phyloP scores from a whole-genome alignment of 768 basidiomycete genomes.

The Steccherinum ochraceum region DNA sequence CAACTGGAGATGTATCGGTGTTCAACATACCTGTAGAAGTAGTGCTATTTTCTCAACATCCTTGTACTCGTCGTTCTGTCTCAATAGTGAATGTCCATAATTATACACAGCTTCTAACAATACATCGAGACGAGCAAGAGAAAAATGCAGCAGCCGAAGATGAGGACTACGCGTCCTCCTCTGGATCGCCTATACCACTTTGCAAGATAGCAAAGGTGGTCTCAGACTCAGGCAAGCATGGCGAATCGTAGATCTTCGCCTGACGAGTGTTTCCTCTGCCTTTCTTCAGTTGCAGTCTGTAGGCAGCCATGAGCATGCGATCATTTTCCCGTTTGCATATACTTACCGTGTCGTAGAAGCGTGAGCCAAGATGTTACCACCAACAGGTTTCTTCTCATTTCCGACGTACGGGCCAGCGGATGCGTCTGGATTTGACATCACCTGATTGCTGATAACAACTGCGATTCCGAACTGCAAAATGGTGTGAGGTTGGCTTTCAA shows the following conservation, averaged over 20 bases:
- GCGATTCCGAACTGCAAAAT: slow-evolving; percentile 84
- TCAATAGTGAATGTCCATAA: neutral
- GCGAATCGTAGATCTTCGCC: slow-evolving; percentile 97
- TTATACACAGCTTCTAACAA: neutral
- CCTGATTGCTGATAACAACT: slow-evolving; percentile 96
- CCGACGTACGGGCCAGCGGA: slow-evolving; percentile 81
- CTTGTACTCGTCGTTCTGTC: neutral
- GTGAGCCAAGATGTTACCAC: slow-evolving; percentile 98
- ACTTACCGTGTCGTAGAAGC: slow-evolving; percentile 90
- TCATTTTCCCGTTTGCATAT: neutral
- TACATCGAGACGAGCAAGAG: neutral
- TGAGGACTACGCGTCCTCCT: slow-evolving; percentile 62
- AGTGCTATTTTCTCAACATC: neutral
- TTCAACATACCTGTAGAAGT: neutral
- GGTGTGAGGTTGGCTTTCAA: neutral
- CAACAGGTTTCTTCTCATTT: slow-evolving; percentile 97
- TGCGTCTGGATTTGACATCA: slow-evolving; percentile 98
- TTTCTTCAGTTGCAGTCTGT: slow-evolving; percentile 86
- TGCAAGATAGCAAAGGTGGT: slow-evolving; percentile 90
- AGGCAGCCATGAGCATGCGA: neutral
- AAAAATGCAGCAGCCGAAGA: neutral
- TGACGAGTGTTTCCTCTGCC: slow-evolving; percentile 86
- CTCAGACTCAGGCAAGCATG: slow-evolving; percentile 94
- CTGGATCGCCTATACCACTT: slow-evolving; percentile 91
- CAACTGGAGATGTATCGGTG: neutral